These are phyloP conservation scores for Neofusicoccum ribis DNA, from an alignment of 2,329 filamentous ascomycete genomes.

Conservation along the genomic window DNA sequence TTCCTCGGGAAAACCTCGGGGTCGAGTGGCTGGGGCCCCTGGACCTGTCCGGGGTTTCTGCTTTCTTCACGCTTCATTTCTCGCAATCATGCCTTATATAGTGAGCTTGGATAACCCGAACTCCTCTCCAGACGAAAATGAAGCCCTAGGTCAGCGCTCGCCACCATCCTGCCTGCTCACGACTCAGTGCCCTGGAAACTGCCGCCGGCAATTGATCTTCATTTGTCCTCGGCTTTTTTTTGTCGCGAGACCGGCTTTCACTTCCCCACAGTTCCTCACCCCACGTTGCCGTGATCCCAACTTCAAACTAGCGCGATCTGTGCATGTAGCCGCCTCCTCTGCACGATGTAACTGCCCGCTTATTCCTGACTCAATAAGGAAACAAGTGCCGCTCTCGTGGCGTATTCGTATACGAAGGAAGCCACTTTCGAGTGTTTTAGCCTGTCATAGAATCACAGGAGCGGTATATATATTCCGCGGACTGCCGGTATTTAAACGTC, in stretches of 20 bases:
- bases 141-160: not conserved
- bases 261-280: not conserved
- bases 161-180: not conserved
- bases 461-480: not conserved
- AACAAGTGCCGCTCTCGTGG: not conserved
- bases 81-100: not conserved
- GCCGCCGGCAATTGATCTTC: not conserved
- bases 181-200: not conserved
- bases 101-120: no score
- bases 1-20: not conserved
- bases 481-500: not conserved
- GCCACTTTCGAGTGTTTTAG: not conserved
- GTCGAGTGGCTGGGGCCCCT: not conserved
- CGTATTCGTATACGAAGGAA: not conserved
- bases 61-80: no score
- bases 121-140: no score
- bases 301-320: not conserved
- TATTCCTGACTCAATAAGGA: not conserved
- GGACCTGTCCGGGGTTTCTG: no score
- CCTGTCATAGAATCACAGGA: not conserved
- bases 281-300: not conserved
- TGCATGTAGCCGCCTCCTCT: not conserved
- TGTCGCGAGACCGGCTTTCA: not conserved
- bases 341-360: conserved; percentile 2
- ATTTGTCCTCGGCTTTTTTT: not conserved